These are phyloP conservation scores for Cicer yamashitae DNA, from an alignment of 306 rosid species.

Conservation along the genomic window DNA sequence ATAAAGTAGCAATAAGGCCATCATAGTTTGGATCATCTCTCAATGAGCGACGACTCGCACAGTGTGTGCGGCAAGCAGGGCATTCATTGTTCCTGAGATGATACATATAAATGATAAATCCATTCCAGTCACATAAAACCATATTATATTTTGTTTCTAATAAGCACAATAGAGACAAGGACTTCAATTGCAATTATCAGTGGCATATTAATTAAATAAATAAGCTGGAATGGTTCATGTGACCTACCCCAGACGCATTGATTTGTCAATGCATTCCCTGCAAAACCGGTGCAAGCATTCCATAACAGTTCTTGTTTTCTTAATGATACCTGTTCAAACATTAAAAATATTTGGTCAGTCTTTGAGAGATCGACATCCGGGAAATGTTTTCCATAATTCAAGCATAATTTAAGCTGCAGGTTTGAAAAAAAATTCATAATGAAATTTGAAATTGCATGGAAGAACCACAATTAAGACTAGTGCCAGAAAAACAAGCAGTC, in stretches of 20 bases:
- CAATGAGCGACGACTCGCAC: conserved; percentile 97
- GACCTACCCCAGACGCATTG: conserved; percentile 90
- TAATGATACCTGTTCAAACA: conserved; percentile 72
- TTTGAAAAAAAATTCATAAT: conserved; percentile 12
- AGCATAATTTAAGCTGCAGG: conserved; percentile 29
- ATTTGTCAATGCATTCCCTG: conserved; percentile 97
- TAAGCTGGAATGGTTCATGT: conserved; percentile 34
- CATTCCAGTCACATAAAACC: conserved; percentile 8
- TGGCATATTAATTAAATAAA: conserved; percentile 34
- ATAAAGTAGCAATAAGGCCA: conserved; percentile 76
- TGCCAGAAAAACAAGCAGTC: conserved; percentile 5
- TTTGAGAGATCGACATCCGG: conserved; percentile 4
- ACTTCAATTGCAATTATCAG: conserved; percentile 25
- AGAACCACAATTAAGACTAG: conserved; percentile 13
- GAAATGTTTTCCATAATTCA: conserved; percentile 22
- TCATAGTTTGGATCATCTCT: conserved; percentile 99
- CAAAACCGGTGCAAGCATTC: conserved; percentile 98
- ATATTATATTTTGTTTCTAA: conserved; percentile 14
- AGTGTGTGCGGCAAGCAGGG: conserved; percentile 97
- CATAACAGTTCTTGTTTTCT: conserved; percentile 96
- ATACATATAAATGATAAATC: conserved; percentile 38
- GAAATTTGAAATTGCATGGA: conserved; percentile 32
- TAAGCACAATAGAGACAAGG: conserved; percentile 36
- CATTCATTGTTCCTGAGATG: conserved; percentile 90
- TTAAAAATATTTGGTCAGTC: conserved; percentile 24